Conservation (phyloP, 129 eudicot species). For the Centella asiatica region DNA sequence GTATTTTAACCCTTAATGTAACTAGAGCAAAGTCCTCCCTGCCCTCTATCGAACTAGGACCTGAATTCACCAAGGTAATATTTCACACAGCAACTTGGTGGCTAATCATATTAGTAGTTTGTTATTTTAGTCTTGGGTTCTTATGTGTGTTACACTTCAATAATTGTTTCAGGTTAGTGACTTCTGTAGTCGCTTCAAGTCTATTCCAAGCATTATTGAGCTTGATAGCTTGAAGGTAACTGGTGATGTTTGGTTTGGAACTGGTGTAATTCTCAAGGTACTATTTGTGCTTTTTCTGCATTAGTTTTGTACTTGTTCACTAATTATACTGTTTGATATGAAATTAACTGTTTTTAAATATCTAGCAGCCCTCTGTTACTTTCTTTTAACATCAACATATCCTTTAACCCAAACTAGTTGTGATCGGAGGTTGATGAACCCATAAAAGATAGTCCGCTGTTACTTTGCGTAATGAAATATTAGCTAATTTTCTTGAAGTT, state of each 20-base stretch:
- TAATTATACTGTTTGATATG: not conserved
- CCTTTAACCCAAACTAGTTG: no score
- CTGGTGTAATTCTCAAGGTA: constrained; percentile 61
- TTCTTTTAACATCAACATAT: no score
- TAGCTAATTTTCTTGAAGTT: no score
- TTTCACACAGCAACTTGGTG: not conserved
- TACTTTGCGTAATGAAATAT: no score
- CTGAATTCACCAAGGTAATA: constrained; percentile 4
- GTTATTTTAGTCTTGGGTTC: not conserved
- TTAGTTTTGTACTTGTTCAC: not conserved
- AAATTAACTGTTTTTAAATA: no score
- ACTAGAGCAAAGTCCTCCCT: not conserved
- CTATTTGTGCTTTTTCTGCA: not conserved
- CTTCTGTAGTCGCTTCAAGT: not conserved
- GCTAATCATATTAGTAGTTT: not conserved
- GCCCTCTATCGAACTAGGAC: constrained; percentile 7
- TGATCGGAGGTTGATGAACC: no score
- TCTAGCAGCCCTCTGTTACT: no score
- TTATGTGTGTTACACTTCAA: not conserved
- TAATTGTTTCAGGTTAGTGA: constrained; percentile 6
- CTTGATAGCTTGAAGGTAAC: constrained; percentile 40
- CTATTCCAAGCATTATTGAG: constrained; percentile 1
- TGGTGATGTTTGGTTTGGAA: constrained; percentile 78
- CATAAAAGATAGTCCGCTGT: no score
- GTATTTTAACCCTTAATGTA: constrained; percentile 3